Conservation (phyloP, 202 grass and related monocot genomes). For the Schoenoplectus triqueter region DNA sequence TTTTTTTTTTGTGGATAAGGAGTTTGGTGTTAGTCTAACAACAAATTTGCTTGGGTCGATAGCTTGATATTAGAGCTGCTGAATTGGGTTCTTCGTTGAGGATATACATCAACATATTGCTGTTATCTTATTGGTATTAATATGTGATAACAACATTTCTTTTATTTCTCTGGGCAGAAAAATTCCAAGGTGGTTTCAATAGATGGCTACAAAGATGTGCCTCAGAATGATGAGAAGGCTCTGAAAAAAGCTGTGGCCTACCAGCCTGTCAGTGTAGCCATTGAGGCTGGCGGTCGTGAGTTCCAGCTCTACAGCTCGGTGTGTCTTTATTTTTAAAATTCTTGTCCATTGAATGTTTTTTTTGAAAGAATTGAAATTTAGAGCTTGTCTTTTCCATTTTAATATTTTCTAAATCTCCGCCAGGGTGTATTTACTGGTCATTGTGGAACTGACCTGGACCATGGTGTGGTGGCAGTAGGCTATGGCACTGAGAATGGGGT, state of each 20-base stretch:
- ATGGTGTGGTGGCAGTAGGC: constrained; percentile 81
- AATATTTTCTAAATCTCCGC: not conserved
- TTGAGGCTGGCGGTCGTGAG: constrained; percentile 73
- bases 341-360: not conserved
- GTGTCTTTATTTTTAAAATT: not conserved
- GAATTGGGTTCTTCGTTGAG: not conserved
- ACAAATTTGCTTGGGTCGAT: not conserved
- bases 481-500: constrained; percentile 78
- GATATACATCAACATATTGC: not conserved
- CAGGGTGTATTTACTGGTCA: constrained; percentile 84
- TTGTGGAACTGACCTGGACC: constrained; percentile 72
- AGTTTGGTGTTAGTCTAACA: not conserved
- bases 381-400: not conserved
- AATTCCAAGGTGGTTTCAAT: constrained; percentile 85
- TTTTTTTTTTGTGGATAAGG: not conserved
- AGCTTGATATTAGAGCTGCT: not conserved
- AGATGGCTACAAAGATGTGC: constrained; percentile 84
- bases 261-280: constrained; percentile 93
- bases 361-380: not conserved
- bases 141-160: not conserved
- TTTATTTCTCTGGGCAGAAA: constrained; percentile 52
- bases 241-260: constrained; percentile 82
- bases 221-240: constrained; percentile 75
- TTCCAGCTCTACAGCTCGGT: constrained; percentile 84
- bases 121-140: constrained; percentile 14